Evolutionary conservation across 768 basidiomycete genomes (phyloP), one percentile per base, ranked within the genome.

Genomic region (Agrocybe pediades): DNA sequence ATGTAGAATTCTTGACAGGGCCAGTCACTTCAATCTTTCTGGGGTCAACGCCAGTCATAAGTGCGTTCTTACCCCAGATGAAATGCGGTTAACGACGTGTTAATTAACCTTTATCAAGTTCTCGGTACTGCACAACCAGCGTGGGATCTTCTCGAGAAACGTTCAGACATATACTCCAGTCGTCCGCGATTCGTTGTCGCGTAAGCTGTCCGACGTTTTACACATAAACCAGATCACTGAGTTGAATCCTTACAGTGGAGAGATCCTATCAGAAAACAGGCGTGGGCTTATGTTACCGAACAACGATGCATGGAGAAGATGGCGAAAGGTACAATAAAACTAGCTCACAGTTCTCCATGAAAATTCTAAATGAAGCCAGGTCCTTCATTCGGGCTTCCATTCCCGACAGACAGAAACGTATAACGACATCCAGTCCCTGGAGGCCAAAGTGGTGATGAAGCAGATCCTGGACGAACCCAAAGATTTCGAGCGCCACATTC

Each of bases 91-190:
- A 3, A 17, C 25, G 6, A 17, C 11, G 19, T n/a, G 16, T 27
- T 23, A 44, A 27, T 9, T 15, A 15, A 57, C 41, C 9, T n/a
- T 20, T 17, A 2, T 25, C 19, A 25, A 74, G 77, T 80, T 13
- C 68, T 78, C 39, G 73, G 75, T 5, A 78, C 70, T 3, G 75
- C 77, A 1, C 75, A 77, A 57, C 72, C 74, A 8, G 61, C 58
- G 26, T 51, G 39, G 43, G 44, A 49, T 39, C 39, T 64, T 8
- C 65, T 82, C 15, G 79, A 81, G 57, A 80, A 79, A 54, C 72
- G 77, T 11, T 78, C 77, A 0, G 71, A 77, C 2, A 77, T 76
- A 16, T 81, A 80, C 49, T 79, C 78, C 9, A 77, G 74, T 53
- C 71, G 79, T 2, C 80, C 79, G 26, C 73, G 77, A 15, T 76